Percentiles rank a stretch among this genome's conserved stretches.
Evolutionary conservation across 2,329 filamentous ascomycete species (phyloP).

Genomic region (Apiospora hydei): DNA sequence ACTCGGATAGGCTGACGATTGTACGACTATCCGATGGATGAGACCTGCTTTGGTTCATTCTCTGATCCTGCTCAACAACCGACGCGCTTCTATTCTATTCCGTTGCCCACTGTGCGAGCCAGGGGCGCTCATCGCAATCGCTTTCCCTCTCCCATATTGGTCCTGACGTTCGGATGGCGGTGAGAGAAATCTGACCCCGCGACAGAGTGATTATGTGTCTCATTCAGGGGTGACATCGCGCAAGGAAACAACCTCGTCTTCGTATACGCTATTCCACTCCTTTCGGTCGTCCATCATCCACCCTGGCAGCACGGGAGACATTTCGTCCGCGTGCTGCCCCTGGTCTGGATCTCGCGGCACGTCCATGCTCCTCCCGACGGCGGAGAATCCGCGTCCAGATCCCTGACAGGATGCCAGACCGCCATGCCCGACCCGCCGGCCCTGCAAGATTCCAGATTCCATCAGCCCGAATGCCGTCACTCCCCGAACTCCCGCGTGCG

Average conservation of each 20-base stretch:
- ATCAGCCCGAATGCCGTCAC: conserved; percentile 1
- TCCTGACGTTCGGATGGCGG: not conserved
- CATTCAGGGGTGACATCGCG: conserved; percentile 7
- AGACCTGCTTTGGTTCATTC: not conserved
- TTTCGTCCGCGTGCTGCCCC: not conserved
- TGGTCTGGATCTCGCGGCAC: not conserved
- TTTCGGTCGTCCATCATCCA: not conserved
- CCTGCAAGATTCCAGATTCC: not conserved
- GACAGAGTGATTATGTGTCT: conserved; percentile 2
- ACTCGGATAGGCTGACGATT: not conserved
- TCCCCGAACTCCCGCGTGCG: not conserved
- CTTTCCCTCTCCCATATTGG: not conserved
- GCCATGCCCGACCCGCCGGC: not conserved
- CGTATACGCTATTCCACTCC: not conserved
- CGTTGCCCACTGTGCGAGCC: not conserved
- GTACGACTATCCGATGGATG: not conserved
- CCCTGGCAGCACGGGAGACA: not conserved
- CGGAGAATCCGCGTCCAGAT: not conserved
- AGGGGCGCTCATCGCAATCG: not conserved
- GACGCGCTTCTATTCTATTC: not conserved
- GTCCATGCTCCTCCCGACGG: not conserved
- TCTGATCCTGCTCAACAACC: not conserved
- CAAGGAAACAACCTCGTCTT: not conserved
- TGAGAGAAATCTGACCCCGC: not conserved
- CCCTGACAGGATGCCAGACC: not conserved